Evolutionary conservation across 2,329 filamentous ascomycete genomes (phyloP), one percentile per base, ranked within the genome.

Genomic region (Colletotrichum agaves): DNA sequence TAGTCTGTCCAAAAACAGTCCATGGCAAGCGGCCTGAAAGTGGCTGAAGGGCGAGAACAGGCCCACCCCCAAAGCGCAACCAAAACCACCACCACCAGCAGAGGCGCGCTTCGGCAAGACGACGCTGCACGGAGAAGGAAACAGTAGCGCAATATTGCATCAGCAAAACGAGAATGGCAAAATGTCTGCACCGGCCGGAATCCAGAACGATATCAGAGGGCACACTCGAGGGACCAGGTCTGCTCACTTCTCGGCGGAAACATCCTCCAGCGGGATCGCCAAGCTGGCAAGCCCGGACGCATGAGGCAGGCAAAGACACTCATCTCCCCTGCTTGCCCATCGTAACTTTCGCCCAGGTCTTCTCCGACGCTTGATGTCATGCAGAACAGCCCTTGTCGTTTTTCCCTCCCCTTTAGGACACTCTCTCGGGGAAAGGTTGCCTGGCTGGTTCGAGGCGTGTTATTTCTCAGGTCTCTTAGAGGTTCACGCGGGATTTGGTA

Each of bases 221-320:
- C 35, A n/a, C 15, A 23, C 39, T n/a, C 13, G 35, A 57, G 19
- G 17, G 15, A n/a, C 31, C 15, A 5, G 15, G 33, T 39, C 33
- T 7, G 44, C 23, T 52, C 37, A 55, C 39, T 65, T 19, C 50
- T 37, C 35, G 31, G n/a, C 37, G 57, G 31, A n/a, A 63, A 37
- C 17, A 67, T 39, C 46, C 43, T 56, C 52, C 52, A 58, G 52
- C 31, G 44, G 52, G 27, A 64, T 67, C 60, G 64, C 53, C 64
- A 67, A 67, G 64, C 21, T 67, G 64, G 64, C 52, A 67, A 67
- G 60, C 64, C 53, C 53, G 64, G 64, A 67, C 64, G 64, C 60
- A 67, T 46, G 64, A 67, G 46, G 64, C 33, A 67, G 60, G 64
- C 61, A 63, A 58, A 67, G 60, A 67, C 61, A 67, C 52, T 64